Conservation (phyloP, 2,329 filamentous ascomycete genomes). For the Chaetomium strumarium region DNA sequence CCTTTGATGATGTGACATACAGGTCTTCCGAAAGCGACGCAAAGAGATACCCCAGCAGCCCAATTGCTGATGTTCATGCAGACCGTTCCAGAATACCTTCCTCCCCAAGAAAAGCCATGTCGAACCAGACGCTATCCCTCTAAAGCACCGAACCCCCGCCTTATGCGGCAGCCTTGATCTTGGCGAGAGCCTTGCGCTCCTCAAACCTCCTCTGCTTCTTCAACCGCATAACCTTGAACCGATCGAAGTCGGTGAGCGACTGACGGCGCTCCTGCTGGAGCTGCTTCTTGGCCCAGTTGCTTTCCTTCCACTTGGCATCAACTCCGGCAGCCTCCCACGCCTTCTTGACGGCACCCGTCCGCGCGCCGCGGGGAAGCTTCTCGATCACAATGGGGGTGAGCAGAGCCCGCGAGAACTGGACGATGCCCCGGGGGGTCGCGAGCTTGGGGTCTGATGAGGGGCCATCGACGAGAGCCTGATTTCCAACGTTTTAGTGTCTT, state of each 20-base stretch:
- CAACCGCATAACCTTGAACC: conserved; percentile 99
- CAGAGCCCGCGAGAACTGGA: conserved; percentile 74
- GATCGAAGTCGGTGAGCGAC: conserved; percentile 94
- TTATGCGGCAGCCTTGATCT: conserved; percentile 76
- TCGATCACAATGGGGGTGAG: conserved; percentile 85
- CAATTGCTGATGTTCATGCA: conserved; percentile 46
- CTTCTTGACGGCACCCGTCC: conserved; percentile 76
- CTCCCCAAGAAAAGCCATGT: conserved; percentile 30
- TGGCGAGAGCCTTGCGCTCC: conserved; percentile 92
- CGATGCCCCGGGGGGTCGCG: conserved; percentile 79
- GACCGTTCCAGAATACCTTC: conserved; percentile 34
- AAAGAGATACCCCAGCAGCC: conserved; percentile 54
- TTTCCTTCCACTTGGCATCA: conserved; percentile 88
- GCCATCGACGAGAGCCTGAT: conserved; percentile 90
- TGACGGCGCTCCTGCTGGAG: conserved; percentile 79
- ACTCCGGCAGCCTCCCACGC: conserved; percentile 88
- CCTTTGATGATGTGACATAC: conserved; percentile 57
- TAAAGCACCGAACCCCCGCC: conserved; percentile 33
- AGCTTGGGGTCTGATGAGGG: conserved; percentile 75
- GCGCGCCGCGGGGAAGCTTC: conserved; percentile 78
- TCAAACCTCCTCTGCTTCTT: conserved; percentile 99
- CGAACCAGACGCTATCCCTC: conserved; percentile 26
- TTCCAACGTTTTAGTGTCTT: conserved; percentile 28
- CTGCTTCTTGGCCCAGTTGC: conserved; percentile 91
- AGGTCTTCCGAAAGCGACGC: conserved; percentile 53